Evolutionary conservation across 768 basidiomycete genomes (phyloP).

Genomic region (Tephrocybe sp.): DNA sequence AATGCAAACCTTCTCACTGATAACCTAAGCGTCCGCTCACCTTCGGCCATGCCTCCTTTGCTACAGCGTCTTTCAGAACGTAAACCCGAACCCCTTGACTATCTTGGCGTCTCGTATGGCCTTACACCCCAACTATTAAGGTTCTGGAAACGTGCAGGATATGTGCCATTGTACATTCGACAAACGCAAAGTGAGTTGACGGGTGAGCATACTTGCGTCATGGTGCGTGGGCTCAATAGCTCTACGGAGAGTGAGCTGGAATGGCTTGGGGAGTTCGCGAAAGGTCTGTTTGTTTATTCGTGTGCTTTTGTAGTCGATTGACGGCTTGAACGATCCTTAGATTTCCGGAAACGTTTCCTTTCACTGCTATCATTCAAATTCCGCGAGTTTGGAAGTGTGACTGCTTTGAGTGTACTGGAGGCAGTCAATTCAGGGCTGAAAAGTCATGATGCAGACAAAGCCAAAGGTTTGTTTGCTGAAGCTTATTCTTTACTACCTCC

Average conservation of each 20-base stretch:
- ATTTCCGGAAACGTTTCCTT: conserved; percentile 90
- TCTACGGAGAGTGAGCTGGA: conserved; percentile 59
- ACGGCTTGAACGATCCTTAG: conserved; percentile 38
- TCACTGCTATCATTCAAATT: conserved; percentile 91
- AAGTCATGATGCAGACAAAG: conserved; percentile 34
- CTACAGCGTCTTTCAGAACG: conserved; percentile 87
- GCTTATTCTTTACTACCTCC: background rate
- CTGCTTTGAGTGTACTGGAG: conserved; percentile 84
- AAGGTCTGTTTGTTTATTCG: conserved; percentile 44
- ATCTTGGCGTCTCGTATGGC: conserved; percentile 95
- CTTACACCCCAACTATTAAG: conserved; percentile 83
- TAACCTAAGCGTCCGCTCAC: conserved; percentile 66
- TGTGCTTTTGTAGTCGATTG: background rate
- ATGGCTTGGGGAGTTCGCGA: conserved; percentile 89
- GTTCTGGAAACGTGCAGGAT: conserved; percentile 96
- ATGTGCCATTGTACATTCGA: conserved; percentile 87
- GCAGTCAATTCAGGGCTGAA: conserved; percentile 69
- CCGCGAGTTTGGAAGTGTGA: conserved; percentile 87
- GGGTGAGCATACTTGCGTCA: conserved; percentile 94
- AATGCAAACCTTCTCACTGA: conserved; percentile 68
- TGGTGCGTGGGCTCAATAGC: conserved; percentile 84
- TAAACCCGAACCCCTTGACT: conserved; percentile 88
- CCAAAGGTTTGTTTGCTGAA: conserved; percentile 29
- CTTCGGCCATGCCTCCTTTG: conserved; percentile 85
- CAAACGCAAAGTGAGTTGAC: conserved; percentile 95